Base-by-base conservation (phyloP, 2,329 filamentous ascomycete genomes). In the Colletotrichum gloeosporioides region DNA sequence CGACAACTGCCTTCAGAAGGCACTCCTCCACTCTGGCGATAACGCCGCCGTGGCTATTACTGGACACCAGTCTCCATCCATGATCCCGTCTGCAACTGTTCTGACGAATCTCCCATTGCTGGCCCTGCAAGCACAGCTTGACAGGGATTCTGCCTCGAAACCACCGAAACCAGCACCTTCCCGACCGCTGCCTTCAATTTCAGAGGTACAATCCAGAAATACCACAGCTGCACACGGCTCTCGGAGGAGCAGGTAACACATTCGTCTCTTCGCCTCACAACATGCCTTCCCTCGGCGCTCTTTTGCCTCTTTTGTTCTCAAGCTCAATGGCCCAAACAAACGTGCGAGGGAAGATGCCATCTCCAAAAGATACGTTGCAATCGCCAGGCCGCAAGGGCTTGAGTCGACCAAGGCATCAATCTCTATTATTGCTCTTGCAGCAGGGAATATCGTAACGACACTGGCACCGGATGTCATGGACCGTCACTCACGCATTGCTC, bases 91-190 rank as follows among this genome's bases (percentile, higher is more conserved):
- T 34, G 27, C 53, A 69, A 49, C 39, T 53, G 39, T 71, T 31
- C 32, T 67, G 69, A 49, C 53, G 62, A 68, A 68, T 64, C 18
- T 44, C 44, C 29, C 44, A 31, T 57, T 29, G 27, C 31, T 62
- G 62, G 61, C 36, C 49, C 59, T 49, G 59, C 8, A 49, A 70
- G 53, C 34, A 70, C 66, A 32, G 59, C 49, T 32, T 22, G n/a
- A 39, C 73, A 73, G 59, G 70, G 70, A 49, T 76, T 49, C 18
- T 36, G 18, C 44, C 65, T 65, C 64, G 32, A 76, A 76, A 69
- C 39, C 70, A 49, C 70, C 73, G 73, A 59, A 65, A 59, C 69
- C 70, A 76, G 39, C 27, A 66, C 16, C 32, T 12, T 39, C 12
- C 22, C n/a, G 29, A 25, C 25, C 18, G n/a, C 34, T 10, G 16